Evolutionary conservation across 768 basidiomycete genomes (phyloP), one percentile per base, ranked within the genome.

Genomic region (Mrakia blollopis): DNA sequence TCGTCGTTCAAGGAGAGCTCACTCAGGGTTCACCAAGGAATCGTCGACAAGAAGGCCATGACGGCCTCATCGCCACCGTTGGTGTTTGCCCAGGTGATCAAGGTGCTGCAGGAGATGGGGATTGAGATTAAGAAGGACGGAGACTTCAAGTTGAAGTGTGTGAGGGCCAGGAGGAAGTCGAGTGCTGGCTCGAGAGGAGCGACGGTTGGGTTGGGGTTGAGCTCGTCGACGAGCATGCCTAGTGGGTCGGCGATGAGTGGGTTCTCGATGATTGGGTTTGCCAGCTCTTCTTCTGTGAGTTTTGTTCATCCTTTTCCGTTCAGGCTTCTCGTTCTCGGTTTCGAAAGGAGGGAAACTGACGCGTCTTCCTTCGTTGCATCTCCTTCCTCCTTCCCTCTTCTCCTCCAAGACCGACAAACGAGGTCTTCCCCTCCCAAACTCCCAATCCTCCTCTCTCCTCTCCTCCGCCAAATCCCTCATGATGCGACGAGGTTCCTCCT

Each of bases 401-500:
- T 67, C 32, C 13, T 57, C 67, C 14, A 72, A 95, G 93, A 90
- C 93, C 78, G 94, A 97, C 83, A 92, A 89, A 81, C 91, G 93
- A 60, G 94, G 94, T 44, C 84, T 96, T 9, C 94, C 94, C 6
- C 81, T 93, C 11, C 93, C 94, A 4, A 91, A 91, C 10, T 89
- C 89, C 18, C 87, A 72, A 25, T 77, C 89, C 41, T 86, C 90
- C 0, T 77, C 78, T 25, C 79, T 80, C 25, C 90, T 92, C 78
- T 85, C 89, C 32, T 80, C 83, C 3, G 87, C 89, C 47, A 89
- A 91, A 63, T 93, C 93, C 10, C 86, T 96, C 70, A 87, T 96
- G 60, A 92, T 95, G 89, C 90, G 94, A 41, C 88, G 94, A 35
- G 93, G 95, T 81, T 92, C 92, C 1, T 93, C 93, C 23, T 93